Conservation (phyloP, 495 filamentous ascomycete species). For the Podospora comata region DNA sequence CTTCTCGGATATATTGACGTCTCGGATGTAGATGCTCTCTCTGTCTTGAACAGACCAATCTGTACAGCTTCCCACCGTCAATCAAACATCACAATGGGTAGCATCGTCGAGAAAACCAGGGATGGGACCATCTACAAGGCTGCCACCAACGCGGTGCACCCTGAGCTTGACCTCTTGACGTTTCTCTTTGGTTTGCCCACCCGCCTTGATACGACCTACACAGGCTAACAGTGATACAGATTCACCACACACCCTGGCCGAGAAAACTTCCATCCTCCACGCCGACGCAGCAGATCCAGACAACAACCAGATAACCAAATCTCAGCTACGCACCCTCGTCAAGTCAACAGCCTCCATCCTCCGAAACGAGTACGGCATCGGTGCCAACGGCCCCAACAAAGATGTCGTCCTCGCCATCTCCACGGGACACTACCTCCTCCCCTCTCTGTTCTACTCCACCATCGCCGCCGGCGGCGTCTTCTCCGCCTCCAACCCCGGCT, state of each 20-base stretch:
- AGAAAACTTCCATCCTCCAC: constrained; percentile 25
- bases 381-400: constrained; percentile 43
- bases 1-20: neutral
- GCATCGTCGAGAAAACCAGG: constrained; percentile 76
- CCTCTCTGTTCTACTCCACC: constrained; percentile 47
- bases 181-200: constrained; percentile 18
- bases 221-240: constrained; percentile 6
- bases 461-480: constrained; percentile 52
- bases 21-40: neutral
- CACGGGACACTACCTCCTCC: constrained; percentile 47
- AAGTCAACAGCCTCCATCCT: constrained; percentile 47
- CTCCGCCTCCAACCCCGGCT: constrained; percentile 42
- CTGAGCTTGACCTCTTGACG: constrained; percentile 17
- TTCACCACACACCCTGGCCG: constrained; percentile 8
- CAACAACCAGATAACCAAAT: constrained; percentile 46
- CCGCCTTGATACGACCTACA: neutral
- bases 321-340: constrained; percentile 40
- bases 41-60: too few relatives aligned
- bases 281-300: constrained; percentile 47
- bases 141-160: constrained; percentile 37
- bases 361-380: constrained; percentile 47
- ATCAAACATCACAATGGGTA: constrained; percentile 7
- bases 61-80: neutral
- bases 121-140: constrained; percentile 97
- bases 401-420: constrained; percentile 52